These are phyloP conservation scores for Brassica nigra DNA, from an alignment of 345 rosid species.

Conservation along the genomic window DNA sequence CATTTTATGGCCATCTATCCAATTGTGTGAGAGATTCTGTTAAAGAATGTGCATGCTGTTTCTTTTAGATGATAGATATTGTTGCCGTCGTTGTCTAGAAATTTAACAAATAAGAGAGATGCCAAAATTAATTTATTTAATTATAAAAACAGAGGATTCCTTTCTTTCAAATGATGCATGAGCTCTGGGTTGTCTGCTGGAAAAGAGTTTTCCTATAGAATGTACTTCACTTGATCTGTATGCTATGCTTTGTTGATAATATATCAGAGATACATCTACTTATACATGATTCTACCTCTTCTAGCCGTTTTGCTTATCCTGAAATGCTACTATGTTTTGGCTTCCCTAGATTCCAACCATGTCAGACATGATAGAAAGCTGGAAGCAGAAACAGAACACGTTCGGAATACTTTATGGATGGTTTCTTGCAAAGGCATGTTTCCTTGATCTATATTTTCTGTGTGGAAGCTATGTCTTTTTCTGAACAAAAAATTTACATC, in stretches of 20 bases:
- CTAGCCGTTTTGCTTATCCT: conserved; percentile 1
- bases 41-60: conserved; percentile 3
- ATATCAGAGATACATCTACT: neutral
- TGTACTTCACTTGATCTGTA: conserved; percentile 5
- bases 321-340: conserved; percentile 5
- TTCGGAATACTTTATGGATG: conserved; percentile 92
- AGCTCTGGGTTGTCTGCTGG: conserved; percentile 3
- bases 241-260: conserved; percentile 26
- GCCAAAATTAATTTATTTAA: neutral
- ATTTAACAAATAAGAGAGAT: neutral
- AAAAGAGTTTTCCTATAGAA: neutral
- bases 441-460: neutral
- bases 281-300: neutral
- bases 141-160: conserved; percentile 5
- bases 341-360: conserved; percentile 74
- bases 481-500: conserved; percentile 22
- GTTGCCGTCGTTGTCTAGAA: neutral
- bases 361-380: conserved; percentile 90
- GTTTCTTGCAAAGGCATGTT: conserved; percentile 92
- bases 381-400: conserved; percentile 83
- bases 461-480: neutral
- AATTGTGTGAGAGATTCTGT: neutral
- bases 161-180: conserved; percentile 9
- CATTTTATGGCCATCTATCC: neutral
- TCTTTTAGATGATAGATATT: neutral